phyloP scores from a whole-genome alignment of 768 basidiomycete species.

The Lactarius deliciosus region DNA sequence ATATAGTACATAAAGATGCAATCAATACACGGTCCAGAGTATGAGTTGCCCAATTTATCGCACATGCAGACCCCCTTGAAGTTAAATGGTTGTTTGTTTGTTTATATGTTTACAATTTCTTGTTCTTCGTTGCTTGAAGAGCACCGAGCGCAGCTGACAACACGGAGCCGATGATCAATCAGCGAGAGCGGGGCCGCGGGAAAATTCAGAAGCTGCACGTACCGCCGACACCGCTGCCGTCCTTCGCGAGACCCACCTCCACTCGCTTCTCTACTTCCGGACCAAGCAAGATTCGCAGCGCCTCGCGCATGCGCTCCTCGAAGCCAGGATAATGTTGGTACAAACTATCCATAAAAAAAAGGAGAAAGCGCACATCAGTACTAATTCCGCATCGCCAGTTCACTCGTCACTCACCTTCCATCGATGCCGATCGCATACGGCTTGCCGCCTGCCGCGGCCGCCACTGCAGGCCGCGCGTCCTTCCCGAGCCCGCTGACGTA shows the following conservation, averaged over 20 bases:
- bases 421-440: constrained; percentile 86
- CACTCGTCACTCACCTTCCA: constrained; percentile 61
- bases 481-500: constrained; percentile 50
- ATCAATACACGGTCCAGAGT: no score
- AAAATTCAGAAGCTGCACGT: constrained; percentile 34
- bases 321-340: constrained; percentile 93
- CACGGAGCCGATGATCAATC: background rate
- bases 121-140: constrained; percentile 70
- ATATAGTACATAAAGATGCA: no score
- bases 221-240: constrained; percentile 98
- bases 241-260: constrained; percentile 90
- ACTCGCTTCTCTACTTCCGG: constrained; percentile 76
- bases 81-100: background rate
- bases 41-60: no score
- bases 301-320: constrained; percentile 67
- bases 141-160: constrained; percentile 81
- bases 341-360: constrained; percentile 49
- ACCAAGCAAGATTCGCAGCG: constrained; percentile 75
- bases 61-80: no score
- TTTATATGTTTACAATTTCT: background rate
- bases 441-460: constrained; percentile 39
- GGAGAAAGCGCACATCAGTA: background rate
- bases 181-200: constrained; percentile 14
- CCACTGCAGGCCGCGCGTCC: constrained; percentile 32
- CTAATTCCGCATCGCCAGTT: background rate